Evolutionary conservation across 1,139 yeast species (phyloP).

Genomic region (Waltiozyma solani): DNA sequence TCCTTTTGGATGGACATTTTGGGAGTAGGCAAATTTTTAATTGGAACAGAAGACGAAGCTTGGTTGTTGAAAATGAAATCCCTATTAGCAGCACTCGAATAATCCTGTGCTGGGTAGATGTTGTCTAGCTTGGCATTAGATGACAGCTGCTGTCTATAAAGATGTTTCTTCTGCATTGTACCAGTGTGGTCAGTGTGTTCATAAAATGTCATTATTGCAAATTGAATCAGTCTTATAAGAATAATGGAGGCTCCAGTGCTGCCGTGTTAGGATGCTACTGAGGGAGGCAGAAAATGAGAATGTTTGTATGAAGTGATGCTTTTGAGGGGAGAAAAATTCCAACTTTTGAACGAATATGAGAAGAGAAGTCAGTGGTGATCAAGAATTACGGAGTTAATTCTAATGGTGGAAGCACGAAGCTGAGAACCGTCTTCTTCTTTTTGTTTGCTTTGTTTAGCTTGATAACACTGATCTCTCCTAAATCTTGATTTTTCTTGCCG

Average conservation of each 20-base stretch:
- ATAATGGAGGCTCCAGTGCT: too few species aligned
- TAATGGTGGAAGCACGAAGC: too few species aligned
- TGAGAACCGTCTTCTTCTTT: too few species aligned
- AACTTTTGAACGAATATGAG: not conserved
- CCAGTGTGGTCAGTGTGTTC: not conserved
- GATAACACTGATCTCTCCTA: too few species aligned
- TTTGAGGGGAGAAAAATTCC: not conserved
- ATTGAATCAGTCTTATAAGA: too few species aligned
- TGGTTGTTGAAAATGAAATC: not conserved
- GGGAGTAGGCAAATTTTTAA: conserved; percentile 1
- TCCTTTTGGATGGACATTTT: conserved; percentile 1
- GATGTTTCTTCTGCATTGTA: not conserved
- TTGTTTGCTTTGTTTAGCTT: too few species aligned
- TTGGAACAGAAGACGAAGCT: not conserved
- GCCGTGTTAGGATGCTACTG: too few species aligned
- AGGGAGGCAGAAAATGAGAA: too few species aligned
- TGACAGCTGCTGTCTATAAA: not conserved
- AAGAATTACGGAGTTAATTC: too few species aligned
- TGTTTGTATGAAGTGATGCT: not conserved
- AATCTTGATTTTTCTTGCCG: too few species aligned
- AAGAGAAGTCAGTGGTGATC: not conserved
- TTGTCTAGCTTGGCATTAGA: not conserved
- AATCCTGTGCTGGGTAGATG: not conserved
- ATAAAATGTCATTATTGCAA: not conserved
- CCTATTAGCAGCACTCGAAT: not conserved